These are phyloP conservation scores for Schizothecium vesticola DNA, from an alignment of 495 filamentous ascomycete species.

Conservation along the genomic window DNA sequence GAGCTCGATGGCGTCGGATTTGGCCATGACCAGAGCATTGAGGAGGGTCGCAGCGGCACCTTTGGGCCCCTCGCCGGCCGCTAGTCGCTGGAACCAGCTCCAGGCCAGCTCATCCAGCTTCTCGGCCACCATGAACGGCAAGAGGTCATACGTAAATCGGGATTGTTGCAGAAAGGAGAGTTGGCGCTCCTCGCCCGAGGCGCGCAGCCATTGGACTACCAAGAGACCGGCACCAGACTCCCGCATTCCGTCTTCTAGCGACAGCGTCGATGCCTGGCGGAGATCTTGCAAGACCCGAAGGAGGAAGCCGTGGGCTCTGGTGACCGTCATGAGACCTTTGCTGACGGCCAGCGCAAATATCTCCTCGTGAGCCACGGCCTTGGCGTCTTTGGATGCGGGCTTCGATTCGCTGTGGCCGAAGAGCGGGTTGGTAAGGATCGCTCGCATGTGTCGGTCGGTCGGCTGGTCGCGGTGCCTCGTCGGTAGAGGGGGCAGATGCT, in stretches of 20 bases:
- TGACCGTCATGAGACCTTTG: conserved; percentile 41
- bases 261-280: conserved; percentile 19
- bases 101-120: conserved; percentile 38
- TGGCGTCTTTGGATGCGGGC: neutral
- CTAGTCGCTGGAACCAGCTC: conserved; percentile 37
- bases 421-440: conserved; percentile 68
- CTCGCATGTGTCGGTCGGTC: conserved; percentile 54
- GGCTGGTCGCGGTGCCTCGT: conserved; percentile 16
- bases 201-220: conserved; percentile 48
- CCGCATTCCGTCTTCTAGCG: conserved; percentile 28
- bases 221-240: conserved; percentile 36
- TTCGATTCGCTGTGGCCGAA: conserved; percentile 29
- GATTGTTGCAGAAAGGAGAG: conserved; percentile 31
- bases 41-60: conserved; percentile 13
- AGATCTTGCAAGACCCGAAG: conserved; percentile 28
- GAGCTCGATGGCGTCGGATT: conserved; percentile 18
- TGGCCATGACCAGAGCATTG: conserved; percentile 24
- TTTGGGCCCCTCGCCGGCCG: conserved; percentile 9
- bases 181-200: conserved; percentile 39
- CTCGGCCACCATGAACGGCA: conserved; percentile 49
- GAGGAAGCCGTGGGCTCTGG: conserved; percentile 38
- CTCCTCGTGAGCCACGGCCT: conserved; percentile 22
- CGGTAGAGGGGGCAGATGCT: conserved; percentile 15
- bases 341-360: conserved; percentile 36
- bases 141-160: conserved; percentile 28